phyloP scores from a whole-genome alignment of 441 rosid genomes.

The Pelargonium myrrhifolium region DNA sequence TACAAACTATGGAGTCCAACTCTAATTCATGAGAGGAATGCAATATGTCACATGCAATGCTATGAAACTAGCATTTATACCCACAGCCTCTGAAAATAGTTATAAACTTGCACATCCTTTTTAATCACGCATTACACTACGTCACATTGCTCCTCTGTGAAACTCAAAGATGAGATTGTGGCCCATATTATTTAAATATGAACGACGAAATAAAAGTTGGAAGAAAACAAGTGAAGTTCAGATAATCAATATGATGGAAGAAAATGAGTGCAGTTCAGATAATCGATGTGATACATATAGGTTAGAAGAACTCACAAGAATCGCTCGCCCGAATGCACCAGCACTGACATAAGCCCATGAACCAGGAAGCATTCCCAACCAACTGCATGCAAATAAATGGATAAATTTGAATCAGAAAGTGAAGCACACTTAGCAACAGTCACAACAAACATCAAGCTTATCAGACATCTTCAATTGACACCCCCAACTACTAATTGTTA shows the following conservation, averaged over 20 bases:
- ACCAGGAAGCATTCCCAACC: constrained; percentile 99
- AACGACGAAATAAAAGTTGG: too few species aligned
- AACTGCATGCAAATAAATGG: constrained; percentile 40
- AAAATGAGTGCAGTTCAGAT: neutral
- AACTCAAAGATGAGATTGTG: neutral
- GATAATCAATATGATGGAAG: neutral
- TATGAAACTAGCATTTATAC: neutral
- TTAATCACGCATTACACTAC: neutral
- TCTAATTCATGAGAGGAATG: neutral
- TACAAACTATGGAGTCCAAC: neutral
- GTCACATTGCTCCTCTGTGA: neutral
- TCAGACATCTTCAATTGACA: too few species aligned
- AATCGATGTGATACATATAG: neutral
- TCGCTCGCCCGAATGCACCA: constrained; percentile 92
- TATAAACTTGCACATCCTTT: neutral
- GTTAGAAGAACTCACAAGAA: constrained; percentile 55
- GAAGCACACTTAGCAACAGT: neutral
- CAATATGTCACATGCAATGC: too few species aligned
- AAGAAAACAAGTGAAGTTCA: neutral
- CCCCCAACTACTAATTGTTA: neutral
- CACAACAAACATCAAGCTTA: neutral
- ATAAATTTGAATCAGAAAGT: constrained; percentile 17
- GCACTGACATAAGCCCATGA: constrained; percentile 99
- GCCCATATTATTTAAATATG: too few species aligned
- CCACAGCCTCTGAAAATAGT: neutral